A percentile compares a stretch with the other conserved stretches of the same genome.
These are phyloP conservation scores for Fistulinella cinereoalba DNA, from an alignment of 1,284 basidiomycete genomes.

Conservation along the genomic window DNA sequence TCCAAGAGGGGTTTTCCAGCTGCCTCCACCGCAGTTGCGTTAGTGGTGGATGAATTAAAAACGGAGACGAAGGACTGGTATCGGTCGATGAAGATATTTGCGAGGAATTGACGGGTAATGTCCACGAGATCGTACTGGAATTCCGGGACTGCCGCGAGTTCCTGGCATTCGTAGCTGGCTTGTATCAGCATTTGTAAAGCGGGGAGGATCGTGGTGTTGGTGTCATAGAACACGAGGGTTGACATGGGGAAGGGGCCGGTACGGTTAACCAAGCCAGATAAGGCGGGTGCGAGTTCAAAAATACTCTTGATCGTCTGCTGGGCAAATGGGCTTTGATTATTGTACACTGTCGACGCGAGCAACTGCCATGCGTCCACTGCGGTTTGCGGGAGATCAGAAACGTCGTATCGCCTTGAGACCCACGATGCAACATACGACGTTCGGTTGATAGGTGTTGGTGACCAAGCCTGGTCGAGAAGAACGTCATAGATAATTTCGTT, in stretches of 20 bases:
- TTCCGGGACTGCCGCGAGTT: slow-evolving; percentile 32
- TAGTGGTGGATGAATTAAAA: slow-evolving; percentile 28
- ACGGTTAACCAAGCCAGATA: slow-evolving; percentile 36
- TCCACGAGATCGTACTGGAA: slow-evolving; percentile 45
- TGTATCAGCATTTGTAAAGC: slow-evolving; percentile 37
- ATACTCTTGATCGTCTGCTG: slow-evolving; percentile 44
- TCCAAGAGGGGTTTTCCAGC: slow-evolving; percentile 30
- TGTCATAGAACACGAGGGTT: slow-evolving; percentile 40
- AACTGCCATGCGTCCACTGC: slow-evolving; percentile 39
- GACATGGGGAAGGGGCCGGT: slow-evolving; percentile 35
- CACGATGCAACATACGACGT: slow-evolving; percentile 35
- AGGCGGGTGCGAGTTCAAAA: slow-evolving; percentile 35
- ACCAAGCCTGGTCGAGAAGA: slow-evolving; percentile 45
- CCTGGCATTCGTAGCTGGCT: slow-evolving; percentile 22
- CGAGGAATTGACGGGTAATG: slow-evolving; percentile 40
- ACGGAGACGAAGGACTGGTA: slow-evolving; percentile 33
- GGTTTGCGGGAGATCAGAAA: slow-evolving; percentile 24
- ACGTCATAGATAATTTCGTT: slow-evolving; percentile 46
- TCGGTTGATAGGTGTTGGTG: slow-evolving; percentile 32
- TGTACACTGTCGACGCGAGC: slow-evolving; percentile 41
- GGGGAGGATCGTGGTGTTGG: slow-evolving; percentile 36
- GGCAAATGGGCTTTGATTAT: slow-evolving; percentile 33
- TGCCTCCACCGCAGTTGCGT: slow-evolving; percentile 19
- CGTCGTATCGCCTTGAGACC: slow-evolving; percentile 38
- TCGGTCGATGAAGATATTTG: slow-evolving; percentile 38